phyloP scores from a whole-genome alignment of 768 basidiomycete genomes.

The Suillus brevipes region DNA sequence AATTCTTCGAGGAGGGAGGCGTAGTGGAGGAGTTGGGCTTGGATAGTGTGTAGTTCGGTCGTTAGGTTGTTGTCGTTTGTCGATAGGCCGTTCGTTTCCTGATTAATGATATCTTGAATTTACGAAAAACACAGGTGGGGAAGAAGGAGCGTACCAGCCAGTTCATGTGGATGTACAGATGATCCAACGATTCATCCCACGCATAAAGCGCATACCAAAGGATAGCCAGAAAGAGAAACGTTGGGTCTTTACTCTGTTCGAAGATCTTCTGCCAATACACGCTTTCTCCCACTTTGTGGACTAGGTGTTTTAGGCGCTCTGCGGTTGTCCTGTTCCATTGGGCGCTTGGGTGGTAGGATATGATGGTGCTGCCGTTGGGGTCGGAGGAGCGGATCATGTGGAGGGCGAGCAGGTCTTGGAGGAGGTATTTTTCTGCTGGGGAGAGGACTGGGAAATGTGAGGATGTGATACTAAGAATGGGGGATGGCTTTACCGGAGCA shows the following conservation, averaged over 20 bases:
- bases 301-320: conserved; percentile 27
- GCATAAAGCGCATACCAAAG: conserved; percentile 64
- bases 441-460: not conserved
- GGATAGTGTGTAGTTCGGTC: conserved; percentile 55
- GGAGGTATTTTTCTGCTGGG: conserved; percentile 24
- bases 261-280: conserved; percentile 40
- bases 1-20: conserved; percentile 58
- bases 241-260: conserved; percentile 31
- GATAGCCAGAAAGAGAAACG: conserved; percentile 37
- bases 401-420: conserved; percentile 40
- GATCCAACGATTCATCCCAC: conserved; percentile 61
- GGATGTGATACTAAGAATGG: not conserved
- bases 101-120: not conserved
- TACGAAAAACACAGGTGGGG: not conserved
- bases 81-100: conserved; percentile 46
- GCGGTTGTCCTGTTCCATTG: conserved; percentile 28
- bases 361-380: conserved; percentile 30
- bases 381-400: conserved; percentile 36
- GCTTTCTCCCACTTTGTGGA: conserved; percentile 34
- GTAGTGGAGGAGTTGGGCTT: conserved; percentile 60
- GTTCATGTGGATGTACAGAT: conserved; percentile 51
- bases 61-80: conserved; percentile 44
- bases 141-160: conserved; percentile 37
- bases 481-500: conserved; percentile 8
- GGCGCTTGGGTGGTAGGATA: conserved; percentile 37